Evolutionary conservation across 352 stramenopile genomes (phyloP), one percentile per base, ranked within the genome.

Genomic region (Globisporangium mamillatum): DNA sequence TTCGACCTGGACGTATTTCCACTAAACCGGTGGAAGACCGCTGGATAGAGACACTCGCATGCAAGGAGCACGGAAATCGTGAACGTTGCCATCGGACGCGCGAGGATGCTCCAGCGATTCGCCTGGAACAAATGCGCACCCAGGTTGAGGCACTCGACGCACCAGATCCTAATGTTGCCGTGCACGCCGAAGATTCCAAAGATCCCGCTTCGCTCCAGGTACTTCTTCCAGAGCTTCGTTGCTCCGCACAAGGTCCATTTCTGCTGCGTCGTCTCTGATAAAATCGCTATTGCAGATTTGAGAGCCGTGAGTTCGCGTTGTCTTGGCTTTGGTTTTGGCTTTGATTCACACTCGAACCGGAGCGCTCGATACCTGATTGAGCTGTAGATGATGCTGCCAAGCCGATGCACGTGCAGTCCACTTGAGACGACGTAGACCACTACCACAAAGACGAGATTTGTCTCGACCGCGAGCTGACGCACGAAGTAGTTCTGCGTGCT

Each of bases 91-190:
- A 20, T 57, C 4, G 29, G 22, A 14, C 48, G 61, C 6, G n/a
- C 24, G n/a, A 67, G 20, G 1, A 24, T 12, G 3, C 61, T 60
- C 50, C 61, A 67, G 50, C 61, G 61, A 25, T 6, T 53, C 6
- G 27, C 61, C 24, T 67, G 61, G 14, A 67, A 38, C 48, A 67
- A 14, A 22, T 67, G 61, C n/a, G 61, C 50, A 5, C 22, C 50
- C 20, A 67, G 61, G 32, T 67, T 67, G 32, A 67, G 61, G 48
- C 29, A 67, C 32, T 67, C 61, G 50, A 67, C 32, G 32, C 50
- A 24, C 61, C 61, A 67, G 50, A 60, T 53, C 3, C 61, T 32
- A 14, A 60, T 25, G 61, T 67, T 50, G 48, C 61, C 61, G 61
- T 67, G 50, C 50, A 36, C 18, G 6, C 61, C 50, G 18, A 67